Base-by-base conservation (phyloP, 148 eudicot genomes). In the Gaultheria prostrata region DNA sequence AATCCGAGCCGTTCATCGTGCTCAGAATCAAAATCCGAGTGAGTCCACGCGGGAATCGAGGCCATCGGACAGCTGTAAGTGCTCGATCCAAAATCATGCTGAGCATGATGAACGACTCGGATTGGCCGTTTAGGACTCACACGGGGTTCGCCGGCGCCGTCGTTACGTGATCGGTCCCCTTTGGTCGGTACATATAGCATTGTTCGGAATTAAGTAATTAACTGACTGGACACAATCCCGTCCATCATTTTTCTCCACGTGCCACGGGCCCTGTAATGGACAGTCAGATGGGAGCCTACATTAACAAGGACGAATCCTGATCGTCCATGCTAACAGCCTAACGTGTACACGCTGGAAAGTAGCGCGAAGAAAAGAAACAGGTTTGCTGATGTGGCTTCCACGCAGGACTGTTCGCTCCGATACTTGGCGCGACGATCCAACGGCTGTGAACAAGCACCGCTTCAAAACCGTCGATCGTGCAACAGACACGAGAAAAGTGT, bases 301-400 rank as follows among this genome's bases (percentile, higher is more conserved):
- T 18, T 54, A 33, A 24, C 26, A 11, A 20, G n/a, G 12, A 35
- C 69, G 20, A 35, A 56, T 56, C 69, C 4, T 21, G 12, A 18
- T 11, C 18, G 32, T 54, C 28, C 1, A n/a, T 28, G 35, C 21
- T 11, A 49, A 8, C 28, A 24, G n/a, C n/a, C n/a, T n/a, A n/a
- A n/a, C n/a, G n/a, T n/a, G n/a, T 57, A 57, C 82, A 79, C 51
- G 51, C 51, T 39, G 82, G 82, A 67, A 79, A 17, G 51, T 57
- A 30, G n/a, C 13, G 21, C 48, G 48, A 72, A 33, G 46, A 26
- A 72, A 7, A 6, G 8, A 6, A 12, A 14, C 21, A 15, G 33
- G 33, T 14, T 33, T 15, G 30, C n/a, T 17, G 50, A 45, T 13
- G 39, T 61, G 72, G 82, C 53, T 7, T 50, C 17, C 56, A 43